Conservation (phyloP, 306 rosid genomes). For the Cucumis melo region DNA sequence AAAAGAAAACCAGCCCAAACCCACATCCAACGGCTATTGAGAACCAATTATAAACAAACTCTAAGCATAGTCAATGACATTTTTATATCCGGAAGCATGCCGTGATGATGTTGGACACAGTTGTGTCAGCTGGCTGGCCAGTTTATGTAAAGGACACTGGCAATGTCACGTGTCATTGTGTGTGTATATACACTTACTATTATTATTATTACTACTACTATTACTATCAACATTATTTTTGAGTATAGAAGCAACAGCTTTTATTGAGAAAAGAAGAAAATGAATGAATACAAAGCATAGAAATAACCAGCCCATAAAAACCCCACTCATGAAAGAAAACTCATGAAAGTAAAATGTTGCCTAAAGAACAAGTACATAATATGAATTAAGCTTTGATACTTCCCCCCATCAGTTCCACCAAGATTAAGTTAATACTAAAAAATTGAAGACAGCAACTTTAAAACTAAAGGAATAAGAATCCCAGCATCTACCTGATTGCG, state of each 20-base stretch:
- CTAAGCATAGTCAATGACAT: neutral
- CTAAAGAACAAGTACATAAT: neutral
- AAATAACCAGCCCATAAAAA: too few species aligned
- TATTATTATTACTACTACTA: too few species aligned
- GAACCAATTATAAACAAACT: neutral
- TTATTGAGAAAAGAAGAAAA: too few species aligned
- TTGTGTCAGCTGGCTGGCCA: neutral
- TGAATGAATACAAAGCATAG: too few species aligned
- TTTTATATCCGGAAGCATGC: neutral
- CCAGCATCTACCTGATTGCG: constrained; percentile 61
- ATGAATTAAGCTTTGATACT: neutral
- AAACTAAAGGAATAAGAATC: neutral
- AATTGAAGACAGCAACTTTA: neutral
- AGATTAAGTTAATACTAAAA: neutral
- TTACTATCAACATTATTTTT: too few species aligned
- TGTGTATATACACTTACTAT: too few species aligned
- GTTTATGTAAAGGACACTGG: neutral
- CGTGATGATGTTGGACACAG: neutral
- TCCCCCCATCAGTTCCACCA: neutral
- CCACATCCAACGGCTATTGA: neutral
- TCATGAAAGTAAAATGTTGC: too few species aligned
- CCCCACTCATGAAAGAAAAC: too few species aligned
- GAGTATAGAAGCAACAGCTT: too few species aligned
- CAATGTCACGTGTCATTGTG: too few species aligned
- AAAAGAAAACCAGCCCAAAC: neutral